Percentiles rank a stretch among this genome's conserved stretches.
Conservation (phyloP, 306 rosid genomes). For the Malus sylvestris region DNA sequence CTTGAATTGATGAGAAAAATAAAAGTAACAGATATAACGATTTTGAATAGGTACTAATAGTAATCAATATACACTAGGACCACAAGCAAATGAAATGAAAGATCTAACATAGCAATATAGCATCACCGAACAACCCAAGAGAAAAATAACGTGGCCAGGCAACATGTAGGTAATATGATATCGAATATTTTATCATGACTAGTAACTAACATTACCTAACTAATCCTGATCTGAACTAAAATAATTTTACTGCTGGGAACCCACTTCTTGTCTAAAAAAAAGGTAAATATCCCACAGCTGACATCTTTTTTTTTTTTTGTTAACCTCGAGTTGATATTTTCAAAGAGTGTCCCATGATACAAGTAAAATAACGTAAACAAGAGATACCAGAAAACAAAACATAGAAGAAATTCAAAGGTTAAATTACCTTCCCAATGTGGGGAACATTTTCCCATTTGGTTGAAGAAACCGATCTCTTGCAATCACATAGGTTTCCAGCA, state of each 20-base stretch:
- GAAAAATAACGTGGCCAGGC: background rate
- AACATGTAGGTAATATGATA: background rate
- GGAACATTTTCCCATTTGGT: slow-evolving; percentile 88
- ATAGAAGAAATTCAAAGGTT: background rate
- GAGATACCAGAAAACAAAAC: background rate
- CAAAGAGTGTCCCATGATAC: background rate
- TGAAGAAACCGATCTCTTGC: slow-evolving; percentile 90
- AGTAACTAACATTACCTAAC: background rate
- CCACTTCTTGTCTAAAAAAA: background rate
- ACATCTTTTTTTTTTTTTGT: background rate
- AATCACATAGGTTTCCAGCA: slow-evolving; percentile 94
- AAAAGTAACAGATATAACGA: background rate
- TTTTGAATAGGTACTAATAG: background rate
- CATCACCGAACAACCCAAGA: background rate
- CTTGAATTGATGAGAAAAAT: slow-evolving; percentile 30
- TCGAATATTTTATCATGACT: background rate
- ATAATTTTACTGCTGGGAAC: background rate
- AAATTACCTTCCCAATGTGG: slow-evolving; percentile 73
- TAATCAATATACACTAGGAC: background rate
- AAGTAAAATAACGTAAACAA: background rate
- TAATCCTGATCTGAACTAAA: background rate
- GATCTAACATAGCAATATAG: background rate
- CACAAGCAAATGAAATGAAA: background rate
- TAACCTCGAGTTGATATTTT: background rate
- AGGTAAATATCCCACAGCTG: background rate